Base-by-base conservation (phyloP, 352 stramenopile species). In the Phytophthora nicotianae region DNA sequence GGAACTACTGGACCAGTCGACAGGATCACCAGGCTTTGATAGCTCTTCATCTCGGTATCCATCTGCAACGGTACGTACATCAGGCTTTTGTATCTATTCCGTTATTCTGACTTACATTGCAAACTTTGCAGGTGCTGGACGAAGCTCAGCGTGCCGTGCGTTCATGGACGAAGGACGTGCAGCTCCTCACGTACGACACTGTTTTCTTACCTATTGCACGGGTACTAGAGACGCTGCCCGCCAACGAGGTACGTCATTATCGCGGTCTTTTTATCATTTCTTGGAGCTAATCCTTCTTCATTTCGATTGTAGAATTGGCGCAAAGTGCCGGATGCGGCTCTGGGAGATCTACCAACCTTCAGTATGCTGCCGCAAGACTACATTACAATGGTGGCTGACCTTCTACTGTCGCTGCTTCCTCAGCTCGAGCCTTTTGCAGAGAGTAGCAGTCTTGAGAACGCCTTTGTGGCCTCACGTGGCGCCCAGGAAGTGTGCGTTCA, bases 281-380 rank as follows among this genome's bases (percentile, higher is more conserved):
- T 21, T 9, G 29, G 24, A 49, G 20, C 38, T 57, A 46, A 57
- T 46, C 35, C 23, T 42, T 17, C n/a, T 50, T 46, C 38, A 4
- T 58, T 61, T 51, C 23, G 11, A 4, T 63, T 55, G 56, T 54
- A 89, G 78, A 79, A 60, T 58, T 91, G 80, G 80, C 58, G 38
- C 9, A 85, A 88, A 53, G 60, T 67, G 9, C 68, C 77, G 11
- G 72, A 88, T 33, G 69, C 63, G 11, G 50, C 58, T 11, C 53
- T 86, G 1, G 77, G 76, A 13, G 83, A 93, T 38, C 42, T 95
- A 32, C 87, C 84, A 24, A 79, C 78, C 20, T 92, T 93, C 62
- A 93, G 81, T 49, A 83, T 76, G 53, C 65, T 95, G 14, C 86
- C 86, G 10, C 84, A 95, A 68, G 86, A 95, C 50, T 95, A 93